A percentile compares a stretch with the other conserved stretches of the same genome.
These are phyloP conservation scores for Plectranthus barbatus DNA, from an alignment of 257 asterid genomes.

Conservation along the genomic window DNA sequence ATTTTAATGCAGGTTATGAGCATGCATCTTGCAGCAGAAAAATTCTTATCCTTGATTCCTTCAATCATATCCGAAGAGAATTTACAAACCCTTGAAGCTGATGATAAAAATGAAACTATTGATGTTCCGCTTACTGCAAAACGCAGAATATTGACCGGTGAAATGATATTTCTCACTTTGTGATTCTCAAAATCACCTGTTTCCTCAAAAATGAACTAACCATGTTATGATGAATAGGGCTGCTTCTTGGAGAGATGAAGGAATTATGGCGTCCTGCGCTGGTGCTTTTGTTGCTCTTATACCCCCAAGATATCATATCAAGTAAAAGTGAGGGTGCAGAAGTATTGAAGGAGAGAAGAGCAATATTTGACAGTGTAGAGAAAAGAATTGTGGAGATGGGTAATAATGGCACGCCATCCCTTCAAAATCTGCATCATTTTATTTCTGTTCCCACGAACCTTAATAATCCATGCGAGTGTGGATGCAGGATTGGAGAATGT, in stretches of 20 bases:
- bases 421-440: neutral
- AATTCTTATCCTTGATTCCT: slow-evolving; percentile 58
- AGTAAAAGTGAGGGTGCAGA: slow-evolving; percentile 20
- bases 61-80: slow-evolving; percentile 34
- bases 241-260: slow-evolving; percentile 73
- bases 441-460: too few species aligned
- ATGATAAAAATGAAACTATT: slow-evolving; percentile 42
- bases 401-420: slow-evolving; percentile 17
- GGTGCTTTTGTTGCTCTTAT: slow-evolving; percentile 46
- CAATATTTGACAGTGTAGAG: slow-evolving; percentile 35
- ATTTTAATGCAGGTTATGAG: slow-evolving; percentile 47
- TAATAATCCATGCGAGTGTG: too few species aligned
- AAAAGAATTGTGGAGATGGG: slow-evolving; percentile 47
- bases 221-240: slow-evolving; percentile 33
- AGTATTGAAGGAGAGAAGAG: slow-evolving; percentile 33
- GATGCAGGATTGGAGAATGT: slow-evolving; percentile 64
- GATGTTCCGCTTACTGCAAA: slow-evolving; percentile 51
- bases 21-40: slow-evolving; percentile 54
- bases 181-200: neutral
- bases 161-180: neutral
- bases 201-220: neutral
- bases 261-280: slow-evolving; percentile 72
- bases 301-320: slow-evolving; percentile 33
- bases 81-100: slow-evolving; percentile 36
- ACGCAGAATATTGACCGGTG: slow-evolving; percentile 65